A percentile compares a stretch with the other conserved stretches of the same genome.
These are phyloP conservation scores for Phaseolus coccineus DNA, from an alignment of 331 rosid species.

Conservation along the genomic window DNA sequence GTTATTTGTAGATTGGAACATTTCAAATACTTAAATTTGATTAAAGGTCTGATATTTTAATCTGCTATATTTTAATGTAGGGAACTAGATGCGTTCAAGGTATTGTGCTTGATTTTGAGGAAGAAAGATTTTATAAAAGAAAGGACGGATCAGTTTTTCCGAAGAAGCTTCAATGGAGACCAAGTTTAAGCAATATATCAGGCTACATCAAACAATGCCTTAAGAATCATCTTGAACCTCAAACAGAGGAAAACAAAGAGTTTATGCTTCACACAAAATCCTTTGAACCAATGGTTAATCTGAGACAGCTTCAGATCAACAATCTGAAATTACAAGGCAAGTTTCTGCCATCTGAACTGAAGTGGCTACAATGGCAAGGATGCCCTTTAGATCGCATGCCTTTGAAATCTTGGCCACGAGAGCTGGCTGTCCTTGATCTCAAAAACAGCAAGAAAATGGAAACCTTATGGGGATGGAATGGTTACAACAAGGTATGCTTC, in stretches of 20 bases:
- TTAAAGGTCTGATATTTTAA: not conserved
- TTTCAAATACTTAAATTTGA: not conserved
- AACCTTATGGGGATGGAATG: constrained; percentile 42
- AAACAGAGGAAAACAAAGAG: constrained; percentile 41
- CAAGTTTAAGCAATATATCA: constrained; percentile 17
- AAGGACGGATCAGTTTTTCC: constrained; percentile 33
- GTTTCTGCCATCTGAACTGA: constrained; percentile 58
- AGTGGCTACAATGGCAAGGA: constrained; percentile 76
- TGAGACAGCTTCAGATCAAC: constrained; percentile 66
- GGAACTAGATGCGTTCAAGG: constrained; percentile 53
- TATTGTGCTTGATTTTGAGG: constrained; percentile 57
- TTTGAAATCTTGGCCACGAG: constrained; percentile 51
- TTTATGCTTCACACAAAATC: constrained; percentile 45
- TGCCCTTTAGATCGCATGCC: constrained; percentile 57
- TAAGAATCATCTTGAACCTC: constrained; percentile 29
- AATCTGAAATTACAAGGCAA: constrained; percentile 57
- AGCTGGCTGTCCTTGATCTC: constrained; percentile 68
- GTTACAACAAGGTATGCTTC: constrained; percentile 48
- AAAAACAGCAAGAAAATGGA: constrained; percentile 51
- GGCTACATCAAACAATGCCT: constrained; percentile 31
- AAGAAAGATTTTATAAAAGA: not conserved
- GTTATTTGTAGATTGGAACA: not conserved
- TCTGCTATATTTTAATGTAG: constrained; percentile 36
- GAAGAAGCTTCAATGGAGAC: constrained; percentile 28
- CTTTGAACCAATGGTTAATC: constrained; percentile 55